Percentiles rank a stretch among this genome's conserved stretches.
Evolutionary conservation across 345 rosid species (phyloP).

Genomic region (Salix viminalis): DNA sequence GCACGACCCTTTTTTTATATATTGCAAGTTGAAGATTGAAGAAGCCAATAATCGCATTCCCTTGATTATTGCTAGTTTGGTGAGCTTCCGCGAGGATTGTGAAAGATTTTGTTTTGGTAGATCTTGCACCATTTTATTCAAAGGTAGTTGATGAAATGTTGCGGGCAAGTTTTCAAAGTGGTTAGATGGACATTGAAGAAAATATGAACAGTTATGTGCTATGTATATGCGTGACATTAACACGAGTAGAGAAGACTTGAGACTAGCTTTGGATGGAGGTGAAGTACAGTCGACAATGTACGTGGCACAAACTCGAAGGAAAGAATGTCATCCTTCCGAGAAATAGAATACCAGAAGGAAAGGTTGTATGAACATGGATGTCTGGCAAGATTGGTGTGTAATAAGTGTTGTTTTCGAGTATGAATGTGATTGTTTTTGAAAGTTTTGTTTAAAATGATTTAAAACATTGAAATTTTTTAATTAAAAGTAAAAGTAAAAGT

Average conservation of each 20-base stretch:
- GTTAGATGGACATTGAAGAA: conserved; percentile 12
- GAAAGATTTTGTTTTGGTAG: neutral
- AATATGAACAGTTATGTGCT: neutral
- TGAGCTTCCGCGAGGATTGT: neutral
- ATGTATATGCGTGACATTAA: neutral
- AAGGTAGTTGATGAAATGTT: conserved; percentile 14
- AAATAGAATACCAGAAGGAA: neutral
- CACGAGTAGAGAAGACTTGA: neutral
- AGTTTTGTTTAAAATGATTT: too few species aligned
- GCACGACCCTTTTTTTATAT: neutral
- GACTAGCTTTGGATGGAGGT: neutral
- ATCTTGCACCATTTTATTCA: conserved; percentile 8
- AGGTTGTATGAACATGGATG: neutral
- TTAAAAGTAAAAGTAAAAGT: too few species aligned
- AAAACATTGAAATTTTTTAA: too few species aligned
- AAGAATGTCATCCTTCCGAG: neutral
- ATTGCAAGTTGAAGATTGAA: neutral
- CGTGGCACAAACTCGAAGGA: neutral
- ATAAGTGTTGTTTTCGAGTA: too few species aligned
- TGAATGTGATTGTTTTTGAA: too few species aligned
- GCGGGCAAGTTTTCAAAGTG: neutral
- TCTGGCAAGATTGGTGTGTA: neutral
- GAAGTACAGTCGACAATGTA: neutral
- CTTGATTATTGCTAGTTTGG: neutral
- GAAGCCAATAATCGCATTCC: neutral